A percentile compares a stretch with the other conserved stretches of the same genome.
phyloP scores from a whole-genome alignment of 208 protist genomes.

The Leptomonas pyrrhocoris region DNA sequence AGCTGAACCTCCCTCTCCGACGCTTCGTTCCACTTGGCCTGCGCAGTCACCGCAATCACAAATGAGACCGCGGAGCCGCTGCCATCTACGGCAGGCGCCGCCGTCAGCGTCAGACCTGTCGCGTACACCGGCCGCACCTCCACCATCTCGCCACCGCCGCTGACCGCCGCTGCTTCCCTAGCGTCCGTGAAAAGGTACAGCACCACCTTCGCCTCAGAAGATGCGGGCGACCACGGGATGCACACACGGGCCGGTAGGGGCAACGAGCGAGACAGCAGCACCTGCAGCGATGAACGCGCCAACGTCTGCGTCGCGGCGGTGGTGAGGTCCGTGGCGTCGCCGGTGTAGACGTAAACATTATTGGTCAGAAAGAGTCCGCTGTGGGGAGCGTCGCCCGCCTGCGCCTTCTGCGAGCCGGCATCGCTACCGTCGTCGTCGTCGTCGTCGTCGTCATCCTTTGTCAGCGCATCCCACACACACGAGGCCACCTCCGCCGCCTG shows the following conservation, averaged over 20 bases:
- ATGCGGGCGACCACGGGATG: slow-evolving; percentile 36
- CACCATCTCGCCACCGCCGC: slow-evolving; percentile 1
- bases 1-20: slow-evolving; percentile 32
- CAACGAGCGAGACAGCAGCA: slow-evolving; percentile 45
- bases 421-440: slow-evolving; percentile 15
- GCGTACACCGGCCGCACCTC: slow-evolving; percentile 22
- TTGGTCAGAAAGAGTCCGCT: slow-evolving; percentile 28
- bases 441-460: slow-evolving; percentile 28
- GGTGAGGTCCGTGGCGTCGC: slow-evolving; percentile 29
- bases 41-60: slow-evolving; percentile 30
- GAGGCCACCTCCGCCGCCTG: slow-evolving; percentile 28
- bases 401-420: slow-evolving; percentile 11
- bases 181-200: slow-evolving; percentile 40
- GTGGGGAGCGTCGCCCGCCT: slow-evolving; percentile 13
- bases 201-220: slow-evolving; percentile 14
- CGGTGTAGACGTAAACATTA: slow-evolving; percentile 58
- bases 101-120: slow-evolving; percentile 15
- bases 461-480: slow-evolving; percentile 30
- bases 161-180: not conserved
- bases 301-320: slow-evolving; percentile 11
- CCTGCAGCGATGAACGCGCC: slow-evolving; percentile 22
- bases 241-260: slow-evolving; percentile 55
- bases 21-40: slow-evolving; percentile 29
- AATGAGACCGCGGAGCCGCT: not conserved
- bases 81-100: not conserved